Conservation (phyloP, 2,329 filamentous ascomycete genomes). For the Aspergillus versicolor region DNA sequence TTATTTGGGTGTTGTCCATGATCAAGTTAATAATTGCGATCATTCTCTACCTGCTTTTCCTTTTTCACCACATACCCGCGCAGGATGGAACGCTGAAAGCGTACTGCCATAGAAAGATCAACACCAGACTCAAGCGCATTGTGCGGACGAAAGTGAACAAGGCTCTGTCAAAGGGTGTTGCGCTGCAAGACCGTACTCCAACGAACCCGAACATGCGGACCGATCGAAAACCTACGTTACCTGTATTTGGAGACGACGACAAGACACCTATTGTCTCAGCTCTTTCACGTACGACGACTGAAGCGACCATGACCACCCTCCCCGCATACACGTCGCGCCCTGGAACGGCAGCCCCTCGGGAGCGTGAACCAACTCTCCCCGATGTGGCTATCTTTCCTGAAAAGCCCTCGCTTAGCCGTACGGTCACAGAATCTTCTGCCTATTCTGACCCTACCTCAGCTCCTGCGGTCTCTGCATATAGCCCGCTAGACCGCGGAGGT, state of each 20-base stretch:
- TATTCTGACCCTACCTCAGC: constrained; percentile 52
- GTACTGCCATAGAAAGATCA: constrained; percentile 91
- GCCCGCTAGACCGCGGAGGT: constrained; percentile 32
- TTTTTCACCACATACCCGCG: constrained; percentile 87
- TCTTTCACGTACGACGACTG: constrained; percentile 45
- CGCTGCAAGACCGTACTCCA: constrained; percentile 54
- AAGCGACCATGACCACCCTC: constrained; percentile 67
- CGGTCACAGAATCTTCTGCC: constrained; percentile 50
- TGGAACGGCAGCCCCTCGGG: constrained; percentile 47
- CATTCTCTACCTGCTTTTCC: constrained; percentile 80
- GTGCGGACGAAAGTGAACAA: constrained; percentile 86
- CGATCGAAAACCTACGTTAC: constrained; percentile 57
- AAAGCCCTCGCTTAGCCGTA: constrained; percentile 41
- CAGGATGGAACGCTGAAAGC: constrained; percentile 75
- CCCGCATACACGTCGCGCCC: constrained; percentile 63
- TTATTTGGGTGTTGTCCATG: constrained; percentile 84
- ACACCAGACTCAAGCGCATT: constrained; percentile 78
- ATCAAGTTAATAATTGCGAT: constrained; percentile 71
- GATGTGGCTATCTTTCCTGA: constrained; percentile 41
- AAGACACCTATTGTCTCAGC: constrained; percentile 32
- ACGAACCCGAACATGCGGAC: constrained; percentile 34
- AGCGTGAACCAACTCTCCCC: constrained; percentile 39
- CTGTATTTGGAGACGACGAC: constrained; percentile 53
- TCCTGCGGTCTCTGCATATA: constrained; percentile 34
- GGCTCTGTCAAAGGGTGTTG: constrained; percentile 75